These are phyloP conservation scores for Skeletonema potamos DNA, from an alignment of 108 stramenopile species.

Conservation along the genomic window DNA sequence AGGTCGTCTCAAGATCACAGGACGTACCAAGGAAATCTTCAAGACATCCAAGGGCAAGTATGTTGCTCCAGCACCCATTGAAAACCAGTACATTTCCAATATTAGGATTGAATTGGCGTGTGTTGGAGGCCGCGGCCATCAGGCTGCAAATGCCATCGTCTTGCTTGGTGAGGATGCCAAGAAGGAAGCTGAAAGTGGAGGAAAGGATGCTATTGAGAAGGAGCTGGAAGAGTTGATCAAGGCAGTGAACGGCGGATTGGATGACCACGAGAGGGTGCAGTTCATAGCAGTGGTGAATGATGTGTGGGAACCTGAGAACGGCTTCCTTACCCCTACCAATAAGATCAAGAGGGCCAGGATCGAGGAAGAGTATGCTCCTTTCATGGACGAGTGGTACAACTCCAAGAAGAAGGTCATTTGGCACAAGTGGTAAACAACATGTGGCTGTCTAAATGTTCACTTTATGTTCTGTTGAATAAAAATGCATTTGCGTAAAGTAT, in stretches of 20 bases:
- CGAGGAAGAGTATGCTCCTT: conserved; percentile 61
- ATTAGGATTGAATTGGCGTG: conserved; percentile 64
- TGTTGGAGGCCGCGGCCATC: conserved; percentile 66
- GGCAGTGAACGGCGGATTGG: conserved; percentile 56
- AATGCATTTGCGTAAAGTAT: neutral
- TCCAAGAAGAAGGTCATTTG: conserved; percentile 73
- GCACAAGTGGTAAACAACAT: conserved; percentile 42
- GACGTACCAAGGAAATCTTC: conserved; percentile 86
- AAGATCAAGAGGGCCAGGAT: conserved; percentile 75
- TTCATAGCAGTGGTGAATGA: conserved; percentile 78
- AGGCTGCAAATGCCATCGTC: conserved; percentile 67
- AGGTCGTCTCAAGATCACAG: conserved; percentile 86
- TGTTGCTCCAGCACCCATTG: conserved; percentile 80
- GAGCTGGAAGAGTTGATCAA: conserved; percentile 55
- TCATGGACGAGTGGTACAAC: conserved; percentile 71
- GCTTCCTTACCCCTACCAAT: conserved; percentile 81
- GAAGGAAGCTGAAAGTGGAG: conserved; percentile 38
- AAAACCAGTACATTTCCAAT: conserved; percentile 60
- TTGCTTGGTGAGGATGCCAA: conserved; percentile 65
- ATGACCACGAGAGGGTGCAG: conserved; percentile 62
- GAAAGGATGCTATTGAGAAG: conserved; percentile 48
- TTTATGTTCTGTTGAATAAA: neutral
- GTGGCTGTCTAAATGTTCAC: neutral
- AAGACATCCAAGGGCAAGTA: conserved; percentile 85
- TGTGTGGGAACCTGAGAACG: conserved; percentile 83